Evolutionary conservation across 495 filamentous ascomycete species (phyloP), one percentile per base, ranked within the genome.

Genomic region (Podospora appendiculata): DNA sequence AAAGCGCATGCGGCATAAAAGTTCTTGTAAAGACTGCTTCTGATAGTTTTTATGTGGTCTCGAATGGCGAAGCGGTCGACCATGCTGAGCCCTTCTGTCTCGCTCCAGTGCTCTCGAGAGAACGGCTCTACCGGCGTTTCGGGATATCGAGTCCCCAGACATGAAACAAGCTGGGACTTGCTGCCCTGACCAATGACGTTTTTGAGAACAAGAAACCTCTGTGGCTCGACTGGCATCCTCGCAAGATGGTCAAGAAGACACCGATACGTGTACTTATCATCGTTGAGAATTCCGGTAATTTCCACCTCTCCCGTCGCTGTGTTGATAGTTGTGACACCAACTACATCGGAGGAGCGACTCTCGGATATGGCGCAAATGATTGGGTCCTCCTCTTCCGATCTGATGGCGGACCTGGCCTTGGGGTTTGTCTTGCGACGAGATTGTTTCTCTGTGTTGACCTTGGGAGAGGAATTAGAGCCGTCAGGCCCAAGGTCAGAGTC

Each of bases 291-390:
- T 12, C 50, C 47, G 16, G 40, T 35, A 1, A 66, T 40, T 1
- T 62, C 53, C 0, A 85, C 86, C 65, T 93, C 87, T 34, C 71
- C 85, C 10, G 87, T 90, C 41, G 84, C 85, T 8, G 94, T 70
- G 64, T 97, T 95, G 59, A 98, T 73, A 55, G 92, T 89, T 13
- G 93, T 88, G 46, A 98, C 73, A 8, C 92, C 94, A 19, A 66
- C 50, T 19, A 97, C 85, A 3, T 39, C 87, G 45, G 88, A 86
- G 32, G 92, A 78, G 11, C 90, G 89, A 39, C 89, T 58, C 68
- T 99, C 93, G 54, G 86, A 88, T 50, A 96, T 71, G n/a, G 93
- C 90, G 61, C 92, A 97, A 41, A 96, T 72, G 57, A 96, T 82
- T 47, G 86, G 80, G 59, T 94, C 55, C 5, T 50, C 25, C 19